Evolutionary conservation across 306 rosid species (phyloP), one percentile per base, ranked within the genome.

Genomic region (Corylus heterophylla): DNA sequence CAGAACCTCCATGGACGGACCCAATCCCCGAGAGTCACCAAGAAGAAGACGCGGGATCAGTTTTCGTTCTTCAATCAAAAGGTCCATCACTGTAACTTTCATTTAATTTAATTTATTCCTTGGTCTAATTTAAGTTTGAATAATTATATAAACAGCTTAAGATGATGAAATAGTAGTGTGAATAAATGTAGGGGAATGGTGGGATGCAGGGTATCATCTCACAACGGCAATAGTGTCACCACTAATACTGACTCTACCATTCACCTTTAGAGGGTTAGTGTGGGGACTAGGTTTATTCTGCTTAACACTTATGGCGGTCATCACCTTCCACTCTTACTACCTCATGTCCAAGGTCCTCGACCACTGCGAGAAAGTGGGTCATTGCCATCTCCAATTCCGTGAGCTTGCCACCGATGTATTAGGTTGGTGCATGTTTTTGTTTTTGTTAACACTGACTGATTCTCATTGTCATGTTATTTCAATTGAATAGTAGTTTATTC

Each of bases 181-280:
- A 22, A 22, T 22, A 22, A 22, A 22, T 22, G 25, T 13, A 92
- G 98, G 98, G 66, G n/a, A 94, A 64, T 94, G 98, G 98, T 94
- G 97, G 97, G 97, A 92, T 9, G 97, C 97, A 2, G 98, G 98
- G 8, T 94, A 89, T 68, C 98, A 94, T 74, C 75, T 94, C 70
- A 94, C 97, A 68, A 95, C 98, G 85, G 98, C 98, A 66, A 92
- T 95, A 1, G 98, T 92, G 0, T 98, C 98, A 2, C 98, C 98
- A 10, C 88, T 96, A 5, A 88, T 92, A 12, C 85, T 95, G 59
- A 85, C 97, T 45, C 79, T 93, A 78, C 94, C 98, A 22, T 95
- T 83, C 70, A 96, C 89, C 1, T 89, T 95, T 83, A 62, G 94
- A 54, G 97, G 97, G n/a, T 71, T 95, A 37, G 98, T 97, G 0